Percentiles rank a stretch among this genome's conserved stretches.
Evolutionary conservation across 106 monocot genomes (phyloP).

Genomic region (Chionographis japonica): DNA sequence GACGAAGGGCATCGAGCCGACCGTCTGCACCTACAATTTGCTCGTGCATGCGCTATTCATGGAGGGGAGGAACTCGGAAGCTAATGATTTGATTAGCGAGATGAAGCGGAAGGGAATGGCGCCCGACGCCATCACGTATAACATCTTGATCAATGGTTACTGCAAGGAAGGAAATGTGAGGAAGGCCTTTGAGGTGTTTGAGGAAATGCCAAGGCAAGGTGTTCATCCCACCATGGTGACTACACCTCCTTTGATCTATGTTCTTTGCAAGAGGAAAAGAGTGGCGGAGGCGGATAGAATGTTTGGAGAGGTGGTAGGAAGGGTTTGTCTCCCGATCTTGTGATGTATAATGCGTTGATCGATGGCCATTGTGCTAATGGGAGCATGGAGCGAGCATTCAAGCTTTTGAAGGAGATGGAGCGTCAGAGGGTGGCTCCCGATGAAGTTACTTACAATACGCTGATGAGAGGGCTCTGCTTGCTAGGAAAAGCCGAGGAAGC

Average conservation of each 20-base stretch:
- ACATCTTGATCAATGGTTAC: slow-evolving; percentile 80
- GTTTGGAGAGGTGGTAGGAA: slow-evolving; percentile 35
- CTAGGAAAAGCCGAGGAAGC: slow-evolving; percentile 66
- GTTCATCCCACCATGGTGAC: slow-evolving; percentile 59
- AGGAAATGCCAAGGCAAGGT: slow-evolving; percentile 50
- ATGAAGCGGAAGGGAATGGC: slow-evolving; percentile 49
- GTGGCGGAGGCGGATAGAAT: slow-evolving; percentile 56
- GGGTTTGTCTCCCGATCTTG: slow-evolving; percentile 51
- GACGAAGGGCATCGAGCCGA: slow-evolving; percentile 38
- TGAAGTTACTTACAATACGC: slow-evolving; percentile 77
- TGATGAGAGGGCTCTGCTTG: slow-evolving; percentile 83
- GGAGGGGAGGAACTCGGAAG: slow-evolving; percentile 47
- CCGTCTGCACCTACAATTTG: slow-evolving; percentile 51
- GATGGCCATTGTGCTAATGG: slow-evolving; percentile 57
- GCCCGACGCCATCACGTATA: slow-evolving; percentile 66
- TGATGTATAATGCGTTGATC: slow-evolving; percentile 88
- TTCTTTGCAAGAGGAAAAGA: slow-evolving; percentile 49
- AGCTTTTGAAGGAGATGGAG: slow-evolving; percentile 70
- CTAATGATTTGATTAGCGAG: slow-evolving; percentile 41
- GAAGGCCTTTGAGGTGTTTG: slow-evolving; percentile 58
- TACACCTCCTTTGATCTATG: slow-evolving; percentile 75
- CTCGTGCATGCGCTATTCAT: slow-evolving; percentile 67
- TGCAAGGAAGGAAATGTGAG: slow-evolving; percentile 53
- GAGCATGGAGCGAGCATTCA: slow-evolving; percentile 55
- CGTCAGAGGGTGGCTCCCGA: slow-evolving; percentile 50